Evolutionary conservation across 1,284 basidiomycete genomes (phyloP).

Genomic region (Paramarasmius palmivorus): DNA sequence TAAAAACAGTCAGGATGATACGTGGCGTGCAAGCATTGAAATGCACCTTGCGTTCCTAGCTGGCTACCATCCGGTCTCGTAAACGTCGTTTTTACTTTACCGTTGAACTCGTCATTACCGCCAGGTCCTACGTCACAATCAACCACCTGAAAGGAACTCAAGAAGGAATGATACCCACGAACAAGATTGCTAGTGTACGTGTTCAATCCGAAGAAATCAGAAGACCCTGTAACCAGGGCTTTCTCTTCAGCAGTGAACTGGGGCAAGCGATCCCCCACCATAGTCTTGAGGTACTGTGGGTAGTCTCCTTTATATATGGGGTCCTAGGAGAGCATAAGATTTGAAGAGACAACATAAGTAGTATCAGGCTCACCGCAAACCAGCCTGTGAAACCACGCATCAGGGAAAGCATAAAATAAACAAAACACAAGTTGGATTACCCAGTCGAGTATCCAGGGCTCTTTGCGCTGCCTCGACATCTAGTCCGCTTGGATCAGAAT

Average conservation of each 20-base stretch:
- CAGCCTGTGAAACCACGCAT: constrained; percentile 40
- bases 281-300: constrained; percentile 59
- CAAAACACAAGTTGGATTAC: constrained; percentile 34
- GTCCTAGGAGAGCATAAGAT: constrained; percentile 47
- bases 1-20: background rate
- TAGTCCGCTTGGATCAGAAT: constrained; percentile 22
- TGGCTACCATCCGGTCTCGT: constrained; percentile 63
- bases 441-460: constrained; percentile 65
- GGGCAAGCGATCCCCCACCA: constrained; percentile 67
- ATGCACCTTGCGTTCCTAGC: constrained; percentile 55
- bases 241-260: constrained; percentile 64
- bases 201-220: constrained; percentile 74
- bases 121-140: constrained; percentile 45
- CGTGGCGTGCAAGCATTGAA: background rate
- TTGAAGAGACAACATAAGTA: constrained; percentile 28
- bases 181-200: constrained; percentile 76
- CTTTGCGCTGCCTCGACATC: constrained; percentile 66
- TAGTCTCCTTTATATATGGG: constrained; percentile 77
- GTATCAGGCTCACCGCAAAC: constrained; percentile 53
- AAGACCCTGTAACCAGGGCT: constrained; percentile 63
- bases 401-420: background rate
- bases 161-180: constrained; percentile 39
- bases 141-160: constrained; percentile 1
- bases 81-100: constrained; percentile 62
- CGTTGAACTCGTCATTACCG: constrained; percentile 66